Percentiles rank a stretch among this genome's conserved stretches.
Conservation (phyloP, 345 rosid species). For the Turritis glabra region DNA sequence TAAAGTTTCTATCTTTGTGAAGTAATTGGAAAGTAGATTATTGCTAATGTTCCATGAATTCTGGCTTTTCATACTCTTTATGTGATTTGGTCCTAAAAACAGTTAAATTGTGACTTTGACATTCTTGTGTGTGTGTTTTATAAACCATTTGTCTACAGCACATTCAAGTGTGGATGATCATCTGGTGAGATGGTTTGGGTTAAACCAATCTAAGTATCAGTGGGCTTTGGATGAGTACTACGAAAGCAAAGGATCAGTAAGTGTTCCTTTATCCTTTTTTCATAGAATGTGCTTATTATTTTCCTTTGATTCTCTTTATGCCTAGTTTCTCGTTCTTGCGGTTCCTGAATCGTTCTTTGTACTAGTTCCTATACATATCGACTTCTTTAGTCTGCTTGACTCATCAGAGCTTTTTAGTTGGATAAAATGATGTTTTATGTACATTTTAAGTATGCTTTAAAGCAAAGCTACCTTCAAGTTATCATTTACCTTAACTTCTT, state of each 20-base stretch:
- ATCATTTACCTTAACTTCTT: background rate
- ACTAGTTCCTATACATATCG: background rate
- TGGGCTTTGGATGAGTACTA: slow-evolving; percentile 98
- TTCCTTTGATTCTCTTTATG: background rate
- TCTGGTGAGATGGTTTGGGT: slow-evolving; percentile 98
- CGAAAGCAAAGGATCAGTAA: slow-evolving; percentile 80
- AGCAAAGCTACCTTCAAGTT: slow-evolving; percentile 14
- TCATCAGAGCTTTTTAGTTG: background rate
- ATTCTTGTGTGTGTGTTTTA: background rate
- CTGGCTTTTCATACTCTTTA: background rate
- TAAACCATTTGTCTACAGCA: slow-evolving; percentile 45
- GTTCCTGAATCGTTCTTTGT: background rate
- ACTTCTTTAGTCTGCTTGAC: background rate
- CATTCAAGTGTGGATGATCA: slow-evolving; percentile 97
- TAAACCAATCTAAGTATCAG: slow-evolving; percentile 96
- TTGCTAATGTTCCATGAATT: slow-evolving; percentile 11
- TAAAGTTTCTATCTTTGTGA: slow-evolving; percentile 19
- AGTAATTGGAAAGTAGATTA: background rate
- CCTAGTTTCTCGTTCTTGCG: background rate
- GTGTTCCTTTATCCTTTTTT: slow-evolving; percentile 21
- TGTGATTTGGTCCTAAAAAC: slow-evolving; percentile 2
- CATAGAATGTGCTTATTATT: background rate
- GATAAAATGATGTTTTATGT: background rate
- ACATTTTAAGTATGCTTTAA: slow-evolving; percentile 20
- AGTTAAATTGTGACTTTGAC: background rate